Evolutionary conservation across 768 basidiomycete species (phyloP).

Genomic region (Boletus edulis): DNA sequence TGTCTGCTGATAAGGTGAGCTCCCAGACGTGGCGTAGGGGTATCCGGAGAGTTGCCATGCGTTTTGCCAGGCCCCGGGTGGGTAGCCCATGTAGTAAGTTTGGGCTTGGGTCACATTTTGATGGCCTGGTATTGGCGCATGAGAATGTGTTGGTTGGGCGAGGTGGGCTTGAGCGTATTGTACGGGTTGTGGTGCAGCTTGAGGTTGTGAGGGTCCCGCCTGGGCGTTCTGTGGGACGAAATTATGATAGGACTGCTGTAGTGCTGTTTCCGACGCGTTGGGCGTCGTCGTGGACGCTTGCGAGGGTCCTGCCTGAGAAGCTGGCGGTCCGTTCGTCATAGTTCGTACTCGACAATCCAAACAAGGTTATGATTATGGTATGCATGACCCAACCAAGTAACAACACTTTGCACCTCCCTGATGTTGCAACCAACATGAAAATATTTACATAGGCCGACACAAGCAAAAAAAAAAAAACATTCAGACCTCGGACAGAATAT

Average conservation of each 20-base stretch:
- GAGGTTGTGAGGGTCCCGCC: constrained; percentile 16
- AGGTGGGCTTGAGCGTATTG: constrained; percentile 22
- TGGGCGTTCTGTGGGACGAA: constrained; percentile 14
- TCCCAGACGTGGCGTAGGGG: constrained; percentile 29
- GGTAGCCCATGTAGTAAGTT: constrained; percentile 34
- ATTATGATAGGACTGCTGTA: constrained; percentile 11
- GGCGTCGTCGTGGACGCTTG: constrained; percentile 10
- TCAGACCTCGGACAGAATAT: constrained; percentile 52
- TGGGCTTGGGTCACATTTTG: constrained; percentile 30
- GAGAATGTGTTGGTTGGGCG: constrained; percentile 18
- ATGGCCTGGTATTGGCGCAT: constrained; percentile 18
- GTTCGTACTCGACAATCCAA: constrained; percentile 1
- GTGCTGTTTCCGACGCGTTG: constrained; percentile 6
- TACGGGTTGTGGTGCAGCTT: constrained; percentile 4
- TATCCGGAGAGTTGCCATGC: constrained; percentile 35
- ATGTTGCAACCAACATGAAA: no score
- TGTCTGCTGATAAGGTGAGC: constrained; percentile 32
- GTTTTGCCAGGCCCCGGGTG: constrained; percentile 32
- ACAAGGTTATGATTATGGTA: background rate
- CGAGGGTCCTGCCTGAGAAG: constrained; percentile 42
- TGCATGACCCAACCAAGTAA: no score
- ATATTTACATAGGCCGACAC: no score
- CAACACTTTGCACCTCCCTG: no score
- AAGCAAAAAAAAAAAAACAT: background rate
- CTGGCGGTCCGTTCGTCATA: constrained; percentile 42